Evolutionary conservation across 495 filamentous ascomycete species (phyloP).

Genomic region (Penicillium atrosanguineum): DNA sequence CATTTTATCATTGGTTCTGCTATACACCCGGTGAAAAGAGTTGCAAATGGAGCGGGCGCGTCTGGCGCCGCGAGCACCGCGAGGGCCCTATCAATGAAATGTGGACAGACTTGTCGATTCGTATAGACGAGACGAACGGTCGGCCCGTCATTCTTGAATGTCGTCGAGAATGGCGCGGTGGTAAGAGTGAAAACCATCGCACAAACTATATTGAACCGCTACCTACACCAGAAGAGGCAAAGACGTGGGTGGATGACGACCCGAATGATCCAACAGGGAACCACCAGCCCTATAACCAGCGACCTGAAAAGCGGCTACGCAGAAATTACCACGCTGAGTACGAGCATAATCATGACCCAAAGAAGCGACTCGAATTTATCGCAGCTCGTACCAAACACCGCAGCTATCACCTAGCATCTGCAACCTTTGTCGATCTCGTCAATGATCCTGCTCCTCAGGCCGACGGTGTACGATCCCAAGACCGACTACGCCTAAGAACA

Average conservation of each 20-base stretch:
- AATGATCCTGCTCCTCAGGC: conserved; percentile 47
- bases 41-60: conserved; percentile 27
- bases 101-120: conserved; percentile 67
- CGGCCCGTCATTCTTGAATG: conserved; percentile 64
- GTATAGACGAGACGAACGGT: conserved; percentile 60
- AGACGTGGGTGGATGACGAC: conserved; percentile 15
- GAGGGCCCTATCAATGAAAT: conserved; percentile 78
- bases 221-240: conserved; percentile 39
- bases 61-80: conserved; percentile 66
- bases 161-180: conserved; percentile 66
- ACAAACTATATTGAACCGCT: conserved; percentile 67
- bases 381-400: conserved; percentile 58
- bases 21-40: conserved; percentile 42
- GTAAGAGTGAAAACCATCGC: conserved; percentile 58
- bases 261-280: conserved; percentile 25
- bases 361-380: conserved; percentile 47
- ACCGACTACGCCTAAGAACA: conserved; percentile 53
- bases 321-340: conserved; percentile 47
- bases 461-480: conserved; percentile 35
- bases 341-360: conserved; percentile 39
- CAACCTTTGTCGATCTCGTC: conserved; percentile 66
- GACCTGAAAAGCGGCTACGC: conserved; percentile 38
- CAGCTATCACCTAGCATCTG: conserved; percentile 55
- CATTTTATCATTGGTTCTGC: conserved; percentile 68
- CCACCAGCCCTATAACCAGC: conserved; percentile 35